A percentile compares a stretch with the other conserved stretches of the same genome.
These are phyloP conservation scores for Phytophthora sp. DNA, from an alignment of 352 stramenopile species.

Conservation along the genomic window DNA sequence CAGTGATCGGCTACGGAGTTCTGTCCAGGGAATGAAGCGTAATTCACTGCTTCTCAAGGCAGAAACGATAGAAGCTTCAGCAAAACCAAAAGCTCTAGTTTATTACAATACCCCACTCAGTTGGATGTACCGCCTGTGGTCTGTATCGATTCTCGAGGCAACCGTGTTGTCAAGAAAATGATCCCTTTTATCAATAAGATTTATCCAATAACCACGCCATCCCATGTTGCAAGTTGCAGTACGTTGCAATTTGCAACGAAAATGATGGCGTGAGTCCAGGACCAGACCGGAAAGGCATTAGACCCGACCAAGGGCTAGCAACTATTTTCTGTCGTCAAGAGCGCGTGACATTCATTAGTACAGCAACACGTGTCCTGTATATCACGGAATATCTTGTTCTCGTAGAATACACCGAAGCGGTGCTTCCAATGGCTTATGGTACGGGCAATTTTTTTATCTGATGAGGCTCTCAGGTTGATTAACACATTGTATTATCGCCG, in stretches of 20 bases:
- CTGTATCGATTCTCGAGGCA: too few species aligned
- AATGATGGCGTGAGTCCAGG: too few species aligned
- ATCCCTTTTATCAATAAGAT: too few species aligned
- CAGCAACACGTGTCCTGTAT: constrained; percentile 31
- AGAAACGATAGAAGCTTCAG: too few species aligned
- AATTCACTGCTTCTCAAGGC: background rate
- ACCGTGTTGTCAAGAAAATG: too few species aligned
- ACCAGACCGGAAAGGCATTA: too few species aligned
- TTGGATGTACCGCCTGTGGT: background rate
- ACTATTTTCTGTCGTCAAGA: constrained; percentile 12
- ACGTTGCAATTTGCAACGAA: too few species aligned
- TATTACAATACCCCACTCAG: too few species aligned
- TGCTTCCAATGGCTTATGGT: constrained; percentile 42
- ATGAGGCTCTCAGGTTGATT: background rate
- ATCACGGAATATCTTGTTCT: constrained; percentile 46
- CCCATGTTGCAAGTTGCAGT: too few species aligned
- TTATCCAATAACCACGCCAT: too few species aligned
- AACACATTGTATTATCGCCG: too few species aligned
- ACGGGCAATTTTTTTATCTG: background rate
- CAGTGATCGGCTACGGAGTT: background rate
- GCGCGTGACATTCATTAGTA: constrained; percentile 27
- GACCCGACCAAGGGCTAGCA: background rate
- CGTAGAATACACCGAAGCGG: constrained; percentile 42
- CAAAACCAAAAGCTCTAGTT: too few species aligned
- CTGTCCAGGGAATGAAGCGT: background rate